Evolutionary conservation across 495 filamentous ascomycete genomes (phyloP).

Genomic region (Neurospora africana): DNA sequence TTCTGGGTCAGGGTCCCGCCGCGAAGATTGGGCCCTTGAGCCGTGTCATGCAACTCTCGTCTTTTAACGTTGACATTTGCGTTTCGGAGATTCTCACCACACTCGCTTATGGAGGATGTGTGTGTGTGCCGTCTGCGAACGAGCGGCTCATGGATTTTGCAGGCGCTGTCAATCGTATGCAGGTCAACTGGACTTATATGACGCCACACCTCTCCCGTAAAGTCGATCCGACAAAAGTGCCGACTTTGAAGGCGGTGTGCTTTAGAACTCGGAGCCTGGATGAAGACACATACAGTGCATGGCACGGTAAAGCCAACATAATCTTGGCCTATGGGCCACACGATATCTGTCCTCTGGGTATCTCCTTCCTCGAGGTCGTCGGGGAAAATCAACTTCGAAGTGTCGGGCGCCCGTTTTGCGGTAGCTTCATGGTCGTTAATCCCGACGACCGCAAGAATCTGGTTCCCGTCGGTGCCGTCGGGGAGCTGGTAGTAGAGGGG

Average conservation of each 20-base stretch:
- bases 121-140: slow-evolving; percentile 37
- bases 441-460: slow-evolving; percentile 37
- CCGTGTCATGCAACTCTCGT: slow-evolving; percentile 56
- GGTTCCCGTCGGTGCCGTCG: slow-evolving; percentile 36
- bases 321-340: slow-evolving; percentile 35
- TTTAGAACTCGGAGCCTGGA: slow-evolving; percentile 36
- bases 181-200: slow-evolving; percentile 39
- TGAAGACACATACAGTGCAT: slow-evolving; percentile 29
- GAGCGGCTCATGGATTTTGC: slow-evolving; percentile 29
- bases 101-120: slow-evolving; percentile 42
- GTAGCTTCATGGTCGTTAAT: slow-evolving; percentile 36
- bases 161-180: slow-evolving; percentile 33
- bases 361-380: slow-evolving; percentile 32
- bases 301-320: slow-evolving; percentile 33
- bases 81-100: slow-evolving; percentile 57
- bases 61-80: slow-evolving; percentile 59
- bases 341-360: slow-evolving; percentile 35
- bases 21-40: slow-evolving; percentile 39
- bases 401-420: slow-evolving; percentile 33
- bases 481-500: slow-evolving; percentile 38
- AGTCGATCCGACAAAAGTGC: slow-evolving; percentile 25
- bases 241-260: slow-evolving; percentile 32
- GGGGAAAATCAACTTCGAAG: slow-evolving; percentile 25
- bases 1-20: slow-evolving; percentile 37
- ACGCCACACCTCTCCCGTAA: slow-evolving; percentile 36